Conservation (phyloP, 148 eudicot genomes). For the Rhododendron molle region DNA sequence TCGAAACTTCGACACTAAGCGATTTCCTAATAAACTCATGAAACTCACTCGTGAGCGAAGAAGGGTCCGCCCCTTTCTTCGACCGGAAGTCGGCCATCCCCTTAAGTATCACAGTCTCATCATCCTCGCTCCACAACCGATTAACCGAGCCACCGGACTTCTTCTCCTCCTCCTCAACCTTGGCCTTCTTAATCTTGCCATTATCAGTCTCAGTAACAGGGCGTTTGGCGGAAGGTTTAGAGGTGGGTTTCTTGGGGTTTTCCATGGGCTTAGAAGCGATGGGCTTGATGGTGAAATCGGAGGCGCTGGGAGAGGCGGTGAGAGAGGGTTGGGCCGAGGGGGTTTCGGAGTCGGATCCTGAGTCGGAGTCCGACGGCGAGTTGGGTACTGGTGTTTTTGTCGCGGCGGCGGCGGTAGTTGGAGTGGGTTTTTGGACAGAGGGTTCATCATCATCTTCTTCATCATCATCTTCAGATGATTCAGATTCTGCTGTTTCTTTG, state of each 20-base stretch:
- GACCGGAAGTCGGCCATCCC: conserved; percentile 39
- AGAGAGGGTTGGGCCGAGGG: conserved; percentile 20
- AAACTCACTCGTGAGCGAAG: conserved; percentile 26
- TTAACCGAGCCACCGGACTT: conserved; percentile 10
- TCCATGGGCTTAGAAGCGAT: conserved; percentile 6
- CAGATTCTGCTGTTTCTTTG: conserved; percentile 1
- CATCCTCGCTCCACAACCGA: conserved; percentile 56
- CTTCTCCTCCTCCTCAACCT: conserved; percentile 17
- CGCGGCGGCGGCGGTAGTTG: neutral
- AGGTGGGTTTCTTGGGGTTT: conserved; percentile 1
- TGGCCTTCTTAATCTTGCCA: conserved; percentile 21
- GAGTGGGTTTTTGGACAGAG: neutral
- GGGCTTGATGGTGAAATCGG: conserved; percentile 29
- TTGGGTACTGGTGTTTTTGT: conserved; percentile 3
- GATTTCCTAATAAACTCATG: conserved; percentile 31
- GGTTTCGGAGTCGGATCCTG: conserved; percentile 20
- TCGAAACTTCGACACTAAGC: conserved; percentile 25
- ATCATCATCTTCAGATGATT: neutral
- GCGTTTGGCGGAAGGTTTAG: conserved; percentile 14
- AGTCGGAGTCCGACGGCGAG: neutral
- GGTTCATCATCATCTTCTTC: conserved; percentile 30
- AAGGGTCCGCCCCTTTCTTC: conserved; percentile 22
- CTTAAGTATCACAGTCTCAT: conserved; percentile 40
- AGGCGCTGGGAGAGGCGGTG: conserved; percentile 22
- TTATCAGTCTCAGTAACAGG: conserved; percentile 5